phyloP scores from a whole-genome alignment of 2,329 filamentous ascomycete genomes.

The Aureobasidium namibiae region DNA sequence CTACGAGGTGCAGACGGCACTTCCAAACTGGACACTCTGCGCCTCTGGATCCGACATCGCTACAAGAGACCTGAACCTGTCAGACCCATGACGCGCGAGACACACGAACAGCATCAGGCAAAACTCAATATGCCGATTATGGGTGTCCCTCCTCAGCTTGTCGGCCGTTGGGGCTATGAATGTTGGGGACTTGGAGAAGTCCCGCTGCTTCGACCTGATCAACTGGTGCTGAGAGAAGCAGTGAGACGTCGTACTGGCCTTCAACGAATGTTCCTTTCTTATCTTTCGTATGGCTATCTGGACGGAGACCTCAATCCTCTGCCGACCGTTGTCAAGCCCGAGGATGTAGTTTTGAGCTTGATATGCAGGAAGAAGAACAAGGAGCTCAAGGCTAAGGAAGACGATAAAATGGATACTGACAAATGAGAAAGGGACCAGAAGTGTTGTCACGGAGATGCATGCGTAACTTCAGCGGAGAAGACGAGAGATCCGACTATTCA shows the following conservation, averaged over 20 bases:
- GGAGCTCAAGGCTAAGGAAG: neutral
- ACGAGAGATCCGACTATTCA: neutral
- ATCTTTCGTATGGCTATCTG: constrained; percentile 57
- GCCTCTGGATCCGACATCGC: constrained; percentile 51
- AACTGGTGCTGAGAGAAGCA: constrained; percentile 51
- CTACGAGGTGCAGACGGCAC: constrained; percentile 49
- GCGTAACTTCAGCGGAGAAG: neutral
- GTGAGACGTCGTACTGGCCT: constrained; percentile 45
- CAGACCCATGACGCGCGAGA: neutral
- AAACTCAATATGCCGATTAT: constrained; percentile 31
- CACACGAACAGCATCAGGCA: constrained; percentile 19
- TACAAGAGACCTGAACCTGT: constrained; percentile 28
- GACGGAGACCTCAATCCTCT: constrained; percentile 45
- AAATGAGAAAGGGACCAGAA: neutral
- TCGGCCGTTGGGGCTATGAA: constrained; percentile 44
- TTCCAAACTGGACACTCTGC: constrained; percentile 47
- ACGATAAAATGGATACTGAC: constrained; percentile 5
- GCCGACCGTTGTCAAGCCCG: constrained; percentile 35
- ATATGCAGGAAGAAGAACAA: constrained; percentile 33
- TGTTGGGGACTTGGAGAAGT: constrained; percentile 30
- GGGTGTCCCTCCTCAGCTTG: constrained; percentile 43
- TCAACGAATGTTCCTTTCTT: constrained; percentile 45
- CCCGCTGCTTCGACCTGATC: constrained; percentile 47
- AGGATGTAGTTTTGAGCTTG: constrained; percentile 32
- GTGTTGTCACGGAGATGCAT: neutral